A percentile compares a stretch with the other conserved stretches of the same genome.
Evolutionary conservation across 306 rosid genomes (phyloP).

Genomic region (Trifolium dubium): DNA sequence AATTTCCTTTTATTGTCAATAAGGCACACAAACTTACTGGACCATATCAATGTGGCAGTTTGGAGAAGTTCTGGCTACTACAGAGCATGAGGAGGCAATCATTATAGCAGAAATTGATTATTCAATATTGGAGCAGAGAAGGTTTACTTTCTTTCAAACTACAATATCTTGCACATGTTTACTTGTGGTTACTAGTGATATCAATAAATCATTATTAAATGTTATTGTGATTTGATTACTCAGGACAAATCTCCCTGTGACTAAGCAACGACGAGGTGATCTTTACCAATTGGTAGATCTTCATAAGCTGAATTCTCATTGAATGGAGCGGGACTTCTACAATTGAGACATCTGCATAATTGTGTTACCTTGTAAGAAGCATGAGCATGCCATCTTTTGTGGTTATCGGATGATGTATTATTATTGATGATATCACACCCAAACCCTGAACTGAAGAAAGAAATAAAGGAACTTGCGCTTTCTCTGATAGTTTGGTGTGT

Average conservation of each 20-base stretch:
- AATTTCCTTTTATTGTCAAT: constrained; percentile 29
- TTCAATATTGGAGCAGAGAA: constrained; percentile 71
- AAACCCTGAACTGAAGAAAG: constrained; percentile 11
- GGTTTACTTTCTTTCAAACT: constrained; percentile 53
- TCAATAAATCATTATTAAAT: not conserved
- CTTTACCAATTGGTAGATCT: constrained; percentile 93
- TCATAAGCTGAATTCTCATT: constrained; percentile 71
- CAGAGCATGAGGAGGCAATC: constrained; percentile 89
- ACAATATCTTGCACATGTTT: constrained; percentile 10
- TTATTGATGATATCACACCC: constrained; percentile 28
- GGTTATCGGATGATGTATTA: constrained; percentile 29
- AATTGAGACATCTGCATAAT: constrained; percentile 15
- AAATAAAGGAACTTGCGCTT: constrained; percentile 35
- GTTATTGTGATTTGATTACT: constrained; percentile 38
- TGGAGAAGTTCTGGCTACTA: constrained; percentile 91
- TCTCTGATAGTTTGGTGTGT: constrained; percentile 19
- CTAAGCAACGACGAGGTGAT: constrained; percentile 91
- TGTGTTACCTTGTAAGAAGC: not conserved
- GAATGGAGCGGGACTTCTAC: constrained; percentile 31
- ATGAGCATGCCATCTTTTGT: constrained; percentile 15
- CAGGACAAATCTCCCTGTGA: constrained; percentile 85
- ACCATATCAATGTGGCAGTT: constrained; percentile 55
- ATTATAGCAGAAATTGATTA: constrained; percentile 86
- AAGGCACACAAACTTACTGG: constrained; percentile 38
- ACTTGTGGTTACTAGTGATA: constrained; percentile 12